Conservation (phyloP, 140 eudicot genomes). For the Flaveria floridana region DNA sequence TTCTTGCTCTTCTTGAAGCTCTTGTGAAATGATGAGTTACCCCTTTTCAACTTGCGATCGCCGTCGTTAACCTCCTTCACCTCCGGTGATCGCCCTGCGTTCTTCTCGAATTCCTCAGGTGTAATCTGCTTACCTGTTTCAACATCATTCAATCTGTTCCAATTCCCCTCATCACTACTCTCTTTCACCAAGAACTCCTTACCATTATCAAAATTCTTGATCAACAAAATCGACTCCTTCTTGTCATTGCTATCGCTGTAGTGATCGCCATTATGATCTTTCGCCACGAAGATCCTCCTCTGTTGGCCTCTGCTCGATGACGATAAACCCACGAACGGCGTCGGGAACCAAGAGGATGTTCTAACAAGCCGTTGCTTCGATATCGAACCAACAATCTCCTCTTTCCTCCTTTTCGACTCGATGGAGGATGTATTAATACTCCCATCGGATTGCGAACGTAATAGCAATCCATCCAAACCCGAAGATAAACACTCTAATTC, state of each 20-base stretch:
- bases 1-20: constrained; percentile 67
- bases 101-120: constrained; percentile 40
- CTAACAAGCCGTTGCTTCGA: constrained; percentile 25
- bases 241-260: neutral
- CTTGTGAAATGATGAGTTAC: constrained; percentile 40
- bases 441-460: constrained; percentile 34
- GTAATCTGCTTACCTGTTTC: constrained; percentile 36
- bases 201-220: constrained; percentile 39
- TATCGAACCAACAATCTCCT: constrained; percentile 31
- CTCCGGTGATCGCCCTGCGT: constrained; percentile 34
- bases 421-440: constrained; percentile 11
- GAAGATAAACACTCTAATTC: neutral
- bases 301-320: constrained; percentile 24
- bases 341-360: constrained; percentile 29
- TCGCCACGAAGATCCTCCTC: constrained; percentile 18
- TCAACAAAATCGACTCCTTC: constrained; percentile 21
- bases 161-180: constrained; percentile 26
- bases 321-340: constrained; percentile 17
- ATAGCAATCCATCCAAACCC: neutral
- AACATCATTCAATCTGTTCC: constrained; percentile 39
- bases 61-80: constrained; percentile 31
- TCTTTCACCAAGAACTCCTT: constrained; percentile 32
- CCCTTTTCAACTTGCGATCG: constrained; percentile 24
- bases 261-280: neutral
- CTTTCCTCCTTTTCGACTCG: constrained; percentile 19